Percentiles rank a stretch among this genome's conserved stretches.
Conservation (phyloP, 139 green algal species). For the Volvox africanus region DNA sequence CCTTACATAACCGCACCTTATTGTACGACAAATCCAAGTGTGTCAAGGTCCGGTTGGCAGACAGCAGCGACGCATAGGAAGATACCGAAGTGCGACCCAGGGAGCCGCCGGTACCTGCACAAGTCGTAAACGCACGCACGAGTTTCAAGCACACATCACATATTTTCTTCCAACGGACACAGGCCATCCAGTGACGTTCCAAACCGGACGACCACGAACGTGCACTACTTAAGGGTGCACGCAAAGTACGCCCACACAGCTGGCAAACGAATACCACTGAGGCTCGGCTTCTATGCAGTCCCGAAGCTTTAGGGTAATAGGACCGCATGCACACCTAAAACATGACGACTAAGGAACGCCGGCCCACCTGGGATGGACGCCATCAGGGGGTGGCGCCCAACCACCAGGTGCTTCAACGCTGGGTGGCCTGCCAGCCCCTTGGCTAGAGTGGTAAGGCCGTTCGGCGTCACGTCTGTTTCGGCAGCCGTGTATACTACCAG, state of each 20-base stretch:
- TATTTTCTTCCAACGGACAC: too few relatives aligned
- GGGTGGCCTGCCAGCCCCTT: slow-evolving; percentile 39
- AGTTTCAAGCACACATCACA: too few relatives aligned
- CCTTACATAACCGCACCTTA: neutral
- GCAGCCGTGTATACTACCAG: slow-evolving; percentile 46
- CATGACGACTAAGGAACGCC: neutral
- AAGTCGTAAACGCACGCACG: neutral
- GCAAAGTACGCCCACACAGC: too few relatives aligned
- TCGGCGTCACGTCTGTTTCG: slow-evolving; percentile 34
- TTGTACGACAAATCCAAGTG: slow-evolving; percentile 45
- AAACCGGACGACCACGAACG: too few relatives aligned
- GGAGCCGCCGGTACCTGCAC: slow-evolving; percentile 29
- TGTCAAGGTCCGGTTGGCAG: neutral
- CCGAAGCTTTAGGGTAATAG: too few relatives aligned
- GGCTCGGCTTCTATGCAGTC: too few relatives aligned
- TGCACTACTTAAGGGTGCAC: too few relatives aligned
- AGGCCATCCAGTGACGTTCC: too few relatives aligned
- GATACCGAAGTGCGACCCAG: slow-evolving; percentile 40
- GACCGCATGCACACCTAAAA: too few relatives aligned
- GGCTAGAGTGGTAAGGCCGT: slow-evolving; percentile 11
- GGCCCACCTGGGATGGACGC: slow-evolving; percentile 8
- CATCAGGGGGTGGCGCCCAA: slow-evolving; percentile 14
- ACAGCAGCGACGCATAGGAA: slow-evolving; percentile 17
- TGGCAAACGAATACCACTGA: too few relatives aligned
- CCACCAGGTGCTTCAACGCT: slow-evolving; percentile 30